These are phyloP conservation scores for Solanum hybrid DNA, from an alignment of 305 asterid genomes.

Conservation along the genomic window DNA sequence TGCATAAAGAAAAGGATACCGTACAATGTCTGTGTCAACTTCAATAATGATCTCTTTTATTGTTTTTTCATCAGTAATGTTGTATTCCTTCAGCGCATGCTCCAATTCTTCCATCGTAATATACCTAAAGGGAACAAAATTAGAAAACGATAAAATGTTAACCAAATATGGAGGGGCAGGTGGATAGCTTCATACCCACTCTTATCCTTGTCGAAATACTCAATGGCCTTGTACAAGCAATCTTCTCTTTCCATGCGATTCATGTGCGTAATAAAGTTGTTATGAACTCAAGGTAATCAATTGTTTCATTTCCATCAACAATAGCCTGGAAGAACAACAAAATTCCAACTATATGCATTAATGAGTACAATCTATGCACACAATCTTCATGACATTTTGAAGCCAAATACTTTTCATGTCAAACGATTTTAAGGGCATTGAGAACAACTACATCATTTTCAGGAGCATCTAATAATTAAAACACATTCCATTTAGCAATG, in stretches of 20 bases:
- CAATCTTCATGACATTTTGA: background rate
- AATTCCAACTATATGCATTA: background rate
- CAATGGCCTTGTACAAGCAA: background rate
- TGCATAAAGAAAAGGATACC: background rate
- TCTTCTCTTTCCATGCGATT: too few relatives aligned
- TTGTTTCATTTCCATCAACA: too few relatives aligned
- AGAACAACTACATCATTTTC: background rate
- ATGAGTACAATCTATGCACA: background rate
- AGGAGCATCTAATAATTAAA: background rate
- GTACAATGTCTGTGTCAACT: background rate
- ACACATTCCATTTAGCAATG: background rate
- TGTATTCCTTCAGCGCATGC: background rate
- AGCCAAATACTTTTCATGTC: background rate
- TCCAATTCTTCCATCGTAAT: background rate
- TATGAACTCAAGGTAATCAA: too few relatives aligned
- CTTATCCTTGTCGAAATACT: background rate
- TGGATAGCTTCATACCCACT: background rate
- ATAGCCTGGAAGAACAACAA: too few relatives aligned
- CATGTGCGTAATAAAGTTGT: too few relatives aligned
- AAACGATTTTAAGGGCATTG: background rate
- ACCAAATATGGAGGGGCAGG: background rate
- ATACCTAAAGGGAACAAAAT: background rate
- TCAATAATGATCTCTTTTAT: background rate
- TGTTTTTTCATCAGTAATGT: background rate
- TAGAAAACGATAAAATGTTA: background rate